These are phyloP conservation scores for Wallacemonas rigidus DNA, from an alignment of 208 protist genomes.

Conservation along the genomic window DNA sequence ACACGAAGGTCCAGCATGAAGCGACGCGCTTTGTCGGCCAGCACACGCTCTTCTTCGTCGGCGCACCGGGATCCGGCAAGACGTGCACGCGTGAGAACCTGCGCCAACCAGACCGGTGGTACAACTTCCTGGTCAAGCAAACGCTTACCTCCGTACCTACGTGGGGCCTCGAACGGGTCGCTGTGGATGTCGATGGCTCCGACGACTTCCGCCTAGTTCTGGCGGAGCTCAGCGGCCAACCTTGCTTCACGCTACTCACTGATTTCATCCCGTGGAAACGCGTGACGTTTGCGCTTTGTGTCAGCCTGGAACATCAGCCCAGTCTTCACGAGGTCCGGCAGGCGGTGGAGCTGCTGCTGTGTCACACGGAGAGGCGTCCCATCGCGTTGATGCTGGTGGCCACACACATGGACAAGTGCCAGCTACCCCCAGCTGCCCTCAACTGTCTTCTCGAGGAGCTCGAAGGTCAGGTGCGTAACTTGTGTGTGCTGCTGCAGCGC, in stretches of 20 bases:
- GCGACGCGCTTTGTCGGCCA: slow-evolving; percentile 42
- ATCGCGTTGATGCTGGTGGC: slow-evolving; percentile 37
- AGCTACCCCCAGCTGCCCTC: slow-evolving; percentile 18
- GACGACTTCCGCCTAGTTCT: slow-evolving; percentile 45
- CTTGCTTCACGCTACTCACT: slow-evolving; percentile 66
- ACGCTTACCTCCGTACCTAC: slow-evolving; percentile 16
- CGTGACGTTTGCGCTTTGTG: slow-evolving; percentile 78
- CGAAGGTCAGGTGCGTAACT: slow-evolving; percentile 64
- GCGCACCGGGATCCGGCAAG: slow-evolving; percentile 56
- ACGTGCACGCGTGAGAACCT: slow-evolving; percentile 61
- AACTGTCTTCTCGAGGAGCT: slow-evolving; percentile 44
- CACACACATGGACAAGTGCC: slow-evolving; percentile 39
- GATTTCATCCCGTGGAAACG: slow-evolving; percentile 63
- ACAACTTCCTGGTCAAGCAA: slow-evolving; percentile 41
- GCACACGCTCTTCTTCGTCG: slow-evolving; percentile 80
- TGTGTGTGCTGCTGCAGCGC: slow-evolving; percentile 70
- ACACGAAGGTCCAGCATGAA: slow-evolving; percentile 5
- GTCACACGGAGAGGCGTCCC: slow-evolving; percentile 39
- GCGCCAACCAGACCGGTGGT: slow-evolving; percentile 42
- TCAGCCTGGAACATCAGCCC: slow-evolving; percentile 46
- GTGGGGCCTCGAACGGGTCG: slow-evolving; percentile 31
- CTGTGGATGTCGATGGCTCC: slow-evolving; percentile 19
- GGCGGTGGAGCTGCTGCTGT: slow-evolving; percentile 73
- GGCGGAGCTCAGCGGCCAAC: slow-evolving; percentile 64
- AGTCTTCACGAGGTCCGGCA: slow-evolving; percentile 46